Percentiles rank a stretch among this genome's conserved stretches.
phyloP scores from a whole-genome alignment of 1,284 basidiomycete genomes.

The Anthracocystis walkeri region DNA sequence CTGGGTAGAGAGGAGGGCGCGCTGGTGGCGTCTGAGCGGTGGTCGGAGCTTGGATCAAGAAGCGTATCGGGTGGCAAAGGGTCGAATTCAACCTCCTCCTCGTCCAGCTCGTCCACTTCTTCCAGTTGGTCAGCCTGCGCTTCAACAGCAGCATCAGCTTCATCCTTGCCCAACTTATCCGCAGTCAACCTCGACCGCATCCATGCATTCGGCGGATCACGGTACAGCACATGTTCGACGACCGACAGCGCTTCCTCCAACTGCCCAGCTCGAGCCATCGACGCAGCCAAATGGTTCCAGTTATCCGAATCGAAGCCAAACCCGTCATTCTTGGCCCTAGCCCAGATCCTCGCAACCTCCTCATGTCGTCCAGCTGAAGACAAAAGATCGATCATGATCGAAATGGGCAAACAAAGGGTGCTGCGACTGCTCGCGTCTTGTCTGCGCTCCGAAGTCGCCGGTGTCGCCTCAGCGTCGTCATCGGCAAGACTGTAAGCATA shows the following conservation, averaged over 20 bases:
- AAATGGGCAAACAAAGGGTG: conserved; percentile 81
- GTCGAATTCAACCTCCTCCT: conserved; percentile 21
- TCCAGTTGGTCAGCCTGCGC: background rate
- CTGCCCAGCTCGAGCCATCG: conserved; percentile 83
- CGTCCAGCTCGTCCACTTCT: background rate
- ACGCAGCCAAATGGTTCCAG: conserved; percentile 87
- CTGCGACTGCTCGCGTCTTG: conserved; percentile 70
- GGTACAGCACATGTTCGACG: conserved; percentile 79
- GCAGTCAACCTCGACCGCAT: conserved; percentile 7
- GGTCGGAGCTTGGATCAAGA: conserved; percentile 17
- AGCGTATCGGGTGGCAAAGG: conserved; percentile 6
- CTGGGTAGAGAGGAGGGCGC: conserved; percentile 25
- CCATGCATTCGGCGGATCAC: conserved; percentile 33
- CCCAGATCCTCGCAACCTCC: conserved; percentile 80
- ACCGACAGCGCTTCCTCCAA: conserved; percentile 84
- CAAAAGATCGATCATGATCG: conserved; percentile 81
- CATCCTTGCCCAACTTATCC: background rate
- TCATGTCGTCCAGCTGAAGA: conserved; percentile 73
- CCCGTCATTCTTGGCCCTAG: conserved; percentile 76
- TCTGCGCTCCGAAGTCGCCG: background rate
- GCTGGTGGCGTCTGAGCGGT: conserved; percentile 26
- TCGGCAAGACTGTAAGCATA: conserved; percentile 28
- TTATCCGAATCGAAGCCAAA: conserved; percentile 89
- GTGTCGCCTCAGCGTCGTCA: background rate
- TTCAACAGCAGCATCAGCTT: background rate